Evolutionary conservation across 441 rosid species (phyloP).

Genomic region (Euphorbia celastroides): DNA sequence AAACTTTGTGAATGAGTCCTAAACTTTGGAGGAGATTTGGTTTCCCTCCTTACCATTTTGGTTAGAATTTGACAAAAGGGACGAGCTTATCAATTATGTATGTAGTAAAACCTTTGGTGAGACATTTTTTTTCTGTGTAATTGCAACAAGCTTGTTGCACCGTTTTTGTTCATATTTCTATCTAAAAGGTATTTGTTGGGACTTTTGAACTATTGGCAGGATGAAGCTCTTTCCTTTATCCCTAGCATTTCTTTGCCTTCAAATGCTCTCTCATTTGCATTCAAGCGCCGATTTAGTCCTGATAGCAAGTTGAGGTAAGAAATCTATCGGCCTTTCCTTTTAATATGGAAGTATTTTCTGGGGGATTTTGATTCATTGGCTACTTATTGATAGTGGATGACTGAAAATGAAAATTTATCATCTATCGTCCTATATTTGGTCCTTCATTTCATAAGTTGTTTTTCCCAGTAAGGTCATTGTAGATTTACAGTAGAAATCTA

Average conservation of each 20-base stretch:
- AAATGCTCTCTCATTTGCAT: conserved; percentile 70
- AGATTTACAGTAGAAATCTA: background rate
- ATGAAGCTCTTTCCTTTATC: conserved; percentile 67
- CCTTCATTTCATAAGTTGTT: background rate
- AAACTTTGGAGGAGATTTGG: background rate
- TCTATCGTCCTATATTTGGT: background rate
- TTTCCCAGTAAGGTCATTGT: background rate
- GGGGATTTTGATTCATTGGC: background rate
- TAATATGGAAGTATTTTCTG: background rate
- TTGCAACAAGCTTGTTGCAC: conserved; percentile 2
- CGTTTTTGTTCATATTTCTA: background rate
- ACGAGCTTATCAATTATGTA: background rate
- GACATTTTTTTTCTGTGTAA: background rate
- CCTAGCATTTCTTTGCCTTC: conserved; percentile 87
- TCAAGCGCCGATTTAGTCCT: conserved; percentile 72
- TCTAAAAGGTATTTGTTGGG: conserved; percentile 17
- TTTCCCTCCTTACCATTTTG: background rate
- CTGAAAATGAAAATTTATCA: background rate
- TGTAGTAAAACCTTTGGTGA: background rate
- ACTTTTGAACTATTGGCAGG: conserved; percentile 42
- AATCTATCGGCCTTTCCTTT: background rate
- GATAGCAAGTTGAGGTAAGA: conserved; percentile 79
- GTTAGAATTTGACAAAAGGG: background rate
- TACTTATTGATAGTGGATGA: background rate
- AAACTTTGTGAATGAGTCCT: background rate